A percentile compares a stretch with the other conserved stretches of the same genome.
phyloP scores from a whole-genome alignment of 2,329 filamentous ascomycete species.

The Ophiocordyceps polyrhachis-furcata region DNA sequence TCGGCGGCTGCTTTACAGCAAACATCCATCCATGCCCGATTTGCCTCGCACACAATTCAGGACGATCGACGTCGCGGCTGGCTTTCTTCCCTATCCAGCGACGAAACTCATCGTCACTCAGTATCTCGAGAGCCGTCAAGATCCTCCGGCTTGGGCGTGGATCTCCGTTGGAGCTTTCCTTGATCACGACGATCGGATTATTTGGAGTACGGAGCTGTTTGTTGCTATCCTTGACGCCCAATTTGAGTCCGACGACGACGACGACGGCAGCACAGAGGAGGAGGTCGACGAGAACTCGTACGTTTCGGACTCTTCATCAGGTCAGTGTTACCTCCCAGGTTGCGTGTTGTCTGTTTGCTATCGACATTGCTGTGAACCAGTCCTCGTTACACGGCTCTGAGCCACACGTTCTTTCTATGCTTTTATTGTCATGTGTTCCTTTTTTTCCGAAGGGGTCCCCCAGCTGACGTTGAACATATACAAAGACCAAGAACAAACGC shows the following conservation, averaged over 20 bases:
- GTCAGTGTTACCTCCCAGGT: constrained; percentile 4
- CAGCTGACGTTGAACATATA: not conserved
- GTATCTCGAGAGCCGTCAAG: constrained; percentile 14
- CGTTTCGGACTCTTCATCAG: constrained; percentile 4
- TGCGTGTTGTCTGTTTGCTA: constrained; percentile 1
- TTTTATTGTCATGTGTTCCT: too few relatives aligned
- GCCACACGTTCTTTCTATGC: too few relatives aligned
- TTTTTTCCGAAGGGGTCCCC: not conserved
- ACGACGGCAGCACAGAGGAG: constrained; percentile 8
- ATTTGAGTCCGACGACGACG: constrained; percentile 10
- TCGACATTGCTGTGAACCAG: not conserved
- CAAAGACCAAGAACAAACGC: not conserved
- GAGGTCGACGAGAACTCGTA: constrained; percentile 2
- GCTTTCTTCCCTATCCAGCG: constrained; percentile 23
- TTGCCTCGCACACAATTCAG: constrained; percentile 4
- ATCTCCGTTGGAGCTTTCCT: constrained; percentile 28
- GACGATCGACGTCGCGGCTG: constrained; percentile 11
- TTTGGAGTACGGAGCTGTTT: constrained; percentile 30
- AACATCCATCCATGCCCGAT: constrained; percentile 6
- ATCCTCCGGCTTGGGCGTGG: constrained; percentile 23
- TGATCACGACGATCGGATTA: constrained; percentile 17
- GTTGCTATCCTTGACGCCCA: constrained; percentile 12
- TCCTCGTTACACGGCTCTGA: too few relatives aligned
- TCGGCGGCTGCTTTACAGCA: not conserved
- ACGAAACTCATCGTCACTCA: constrained; percentile 26